Base-by-base conservation (phyloP, 768 basidiomycete species). In the Kwoniella bestiolae region DNA sequence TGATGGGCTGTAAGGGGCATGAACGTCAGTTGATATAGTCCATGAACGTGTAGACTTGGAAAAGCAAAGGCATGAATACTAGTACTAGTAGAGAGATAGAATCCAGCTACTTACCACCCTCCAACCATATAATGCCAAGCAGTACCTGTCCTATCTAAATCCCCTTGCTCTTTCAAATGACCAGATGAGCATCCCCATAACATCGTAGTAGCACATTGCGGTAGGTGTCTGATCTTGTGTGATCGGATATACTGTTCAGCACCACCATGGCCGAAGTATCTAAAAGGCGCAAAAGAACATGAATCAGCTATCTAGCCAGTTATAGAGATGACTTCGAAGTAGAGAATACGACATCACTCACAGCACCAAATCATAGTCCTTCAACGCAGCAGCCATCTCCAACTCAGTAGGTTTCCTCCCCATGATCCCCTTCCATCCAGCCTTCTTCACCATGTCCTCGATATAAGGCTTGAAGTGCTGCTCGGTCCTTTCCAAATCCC, bases 171-270 rank as follows among this genome's bases (percentile, higher is more conserved):
- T 60, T 86, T 85, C 67, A 99, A 80, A 1, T 86, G 82, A 9
- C 95, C 96, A 0, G 94, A 97, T 0, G 96, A 99, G 83, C 96
- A 99, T 0, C 96, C 96, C 96, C 95, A 99, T 3, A 99, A 86
- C 92, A 98, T 94, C 1, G 91, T 90, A 14, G 90, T 89, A 6
- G 96, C 94, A 77, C 96, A 98, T n/a, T 85, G 84, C 1, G 86
- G 85, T 34, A 98, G 84, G 65, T 89, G 86, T 7, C 91, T 85
- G 58, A 99, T 87, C 73, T 89, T 90, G 78, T 91, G 89, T 2
- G 93, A 91, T 2, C 91, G 89, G 6, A 91, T 85, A 74, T 95
- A 99, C 72, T 98, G 95, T 76, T 97, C 94, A 1, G 88, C 94
- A 6, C 94, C 94, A 2, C 93, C 93, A 73, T 99, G 96, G 14